Conservation (phyloP, 768 basidiomycete species). For the Trichaptum fuscoviolaceum region DNA sequence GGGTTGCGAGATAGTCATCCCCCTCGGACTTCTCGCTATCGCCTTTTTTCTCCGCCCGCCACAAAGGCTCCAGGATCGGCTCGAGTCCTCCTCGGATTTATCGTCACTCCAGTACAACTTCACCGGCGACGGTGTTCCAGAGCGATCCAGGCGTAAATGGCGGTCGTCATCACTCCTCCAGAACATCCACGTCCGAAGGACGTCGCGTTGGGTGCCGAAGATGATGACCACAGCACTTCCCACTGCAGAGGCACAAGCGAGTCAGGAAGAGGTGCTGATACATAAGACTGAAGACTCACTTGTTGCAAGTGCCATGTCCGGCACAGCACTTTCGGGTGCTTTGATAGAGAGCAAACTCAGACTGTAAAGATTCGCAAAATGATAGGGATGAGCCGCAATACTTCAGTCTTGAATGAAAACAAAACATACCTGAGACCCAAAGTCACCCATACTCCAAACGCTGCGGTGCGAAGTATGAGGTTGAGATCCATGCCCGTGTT, state of each 20-base stretch:
- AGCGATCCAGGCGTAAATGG: neutral
- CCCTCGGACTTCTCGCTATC: neutral
- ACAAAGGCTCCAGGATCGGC: neutral
- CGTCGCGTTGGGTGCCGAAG: constrained; percentile 45
- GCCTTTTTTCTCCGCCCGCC: neutral
- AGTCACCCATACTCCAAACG: constrained; percentile 38
- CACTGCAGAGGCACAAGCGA: constrained; percentile 24
- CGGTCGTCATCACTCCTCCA: constrained; percentile 11
- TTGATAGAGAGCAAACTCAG: constrained; percentile 41
- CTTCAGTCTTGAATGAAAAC: constrained; percentile 1
- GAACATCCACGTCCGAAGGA: constrained; percentile 30
- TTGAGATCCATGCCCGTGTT: constrained; percentile 33
- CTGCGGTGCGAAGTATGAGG: constrained; percentile 40
- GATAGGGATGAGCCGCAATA: neutral
- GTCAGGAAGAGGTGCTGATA: neutral
- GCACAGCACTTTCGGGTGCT: constrained; percentile 38
- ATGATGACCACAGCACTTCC: constrained; percentile 38
- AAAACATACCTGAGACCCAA: constrained; percentile 35
- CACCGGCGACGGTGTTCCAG: neutral
- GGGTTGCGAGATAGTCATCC: constrained; percentile 1
- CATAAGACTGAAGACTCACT: constrained; percentile 26
- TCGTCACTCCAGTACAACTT: constrained; percentile 1
- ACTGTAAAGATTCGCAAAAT: constrained; percentile 18
- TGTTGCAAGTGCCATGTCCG: constrained; percentile 42
- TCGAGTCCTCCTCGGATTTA: constrained; percentile 19